These are phyloP conservation scores for Delitschia confertaspora DNA, from an alignment of 495 filamentous ascomycete genomes.

Conservation along the genomic window DNA sequence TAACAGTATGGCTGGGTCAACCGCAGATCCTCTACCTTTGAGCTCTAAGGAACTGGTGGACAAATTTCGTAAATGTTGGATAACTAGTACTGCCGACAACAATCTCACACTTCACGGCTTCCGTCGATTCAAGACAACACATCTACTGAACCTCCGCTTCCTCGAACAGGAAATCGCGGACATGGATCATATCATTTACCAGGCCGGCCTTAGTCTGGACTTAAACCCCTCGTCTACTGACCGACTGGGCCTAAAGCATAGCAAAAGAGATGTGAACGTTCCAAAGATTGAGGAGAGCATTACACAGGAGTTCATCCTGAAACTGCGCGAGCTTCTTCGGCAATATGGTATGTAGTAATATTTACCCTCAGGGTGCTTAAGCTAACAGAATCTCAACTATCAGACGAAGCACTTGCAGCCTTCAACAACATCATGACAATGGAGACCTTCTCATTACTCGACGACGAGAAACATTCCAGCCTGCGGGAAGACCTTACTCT, in stretches of 20 bases:
- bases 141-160: slow-evolving; percentile 32
- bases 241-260: slow-evolving; percentile 20
- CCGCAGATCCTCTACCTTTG: neutral
- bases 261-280: slow-evolving; percentile 13
- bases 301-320: slow-evolving; percentile 9
- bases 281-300: slow-evolving; percentile 10
- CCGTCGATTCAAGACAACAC: slow-evolving; percentile 31
- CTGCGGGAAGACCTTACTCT: slow-evolving; percentile 17
- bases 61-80: neutral
- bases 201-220: slow-evolving; percentile 28
- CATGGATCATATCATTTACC: slow-evolving; percentile 29
- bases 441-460: slow-evolving; percentile 24
- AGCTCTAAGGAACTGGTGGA: neutral
- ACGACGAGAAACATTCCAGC: slow-evolving; percentile 18
- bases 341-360: slow-evolving; percentile 19
- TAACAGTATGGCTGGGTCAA: neutral
- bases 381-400: slow-evolving; percentile 2
- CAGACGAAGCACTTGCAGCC: slow-evolving; percentile 19
- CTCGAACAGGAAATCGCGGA: slow-evolving; percentile 29
- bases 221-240: slow-evolving; percentile 3
- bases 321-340: slow-evolving; percentile 19
- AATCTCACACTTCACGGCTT: slow-evolving; percentile 30
- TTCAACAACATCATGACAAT: slow-evolving; percentile 27
- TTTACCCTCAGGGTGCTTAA: neutral
- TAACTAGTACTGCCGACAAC: slow-evolving; percentile 16